Evolutionary conservation across 345 rosid species (phyloP), one percentile per base, ranked within the genome.

Genomic region (Rhizophora mangle): DNA sequence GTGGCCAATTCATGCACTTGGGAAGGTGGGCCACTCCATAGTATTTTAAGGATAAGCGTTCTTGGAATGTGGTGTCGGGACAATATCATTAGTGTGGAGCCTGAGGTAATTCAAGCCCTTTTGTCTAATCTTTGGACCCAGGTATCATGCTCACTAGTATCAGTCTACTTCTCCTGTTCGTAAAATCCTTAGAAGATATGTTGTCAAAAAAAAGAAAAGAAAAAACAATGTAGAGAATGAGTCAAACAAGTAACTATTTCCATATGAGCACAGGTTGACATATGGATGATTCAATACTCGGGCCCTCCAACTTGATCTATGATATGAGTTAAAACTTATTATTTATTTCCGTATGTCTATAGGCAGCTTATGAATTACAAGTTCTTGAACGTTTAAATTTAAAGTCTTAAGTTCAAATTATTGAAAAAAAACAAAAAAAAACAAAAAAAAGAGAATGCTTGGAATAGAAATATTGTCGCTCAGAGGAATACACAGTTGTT

Each of bases 31-130:
- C 30, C 62, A 64, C 26, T 58, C 32, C 69, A 29, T 27, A 29
- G 11, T 21, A 37, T 72, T 36, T 73, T 49, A 53, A 61, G 71
- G 69, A 66, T 74, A 64, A 72, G 65, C 64, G 79, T 69, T 54
- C 61, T 76, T 76, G 78, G 79, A 76, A 80, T 83, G 82, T 79
- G 78, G 80, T 67, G 84, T 76, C 68, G 65, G 73, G 80, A 72
- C 81, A 79, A 71, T 76, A 83, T 83, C 68, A 83, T 85, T 77
- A 78, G 39, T 47, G 79, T 80, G 82, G 89, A 81, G 83, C 83
- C 76, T 78, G 62, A 19, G 57, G 18, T 32, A 8, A 61, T 65
- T 31, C 63, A 66, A 36, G 49, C 64, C 69, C 31, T 64, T 37
- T 63, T 6, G 22, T 16, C 56, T 59, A 19, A 30, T 60, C 68